Base-by-base conservation (phyloP, 495 filamentous ascomycete genomes). In the Neurospora tetraspora region DNA sequence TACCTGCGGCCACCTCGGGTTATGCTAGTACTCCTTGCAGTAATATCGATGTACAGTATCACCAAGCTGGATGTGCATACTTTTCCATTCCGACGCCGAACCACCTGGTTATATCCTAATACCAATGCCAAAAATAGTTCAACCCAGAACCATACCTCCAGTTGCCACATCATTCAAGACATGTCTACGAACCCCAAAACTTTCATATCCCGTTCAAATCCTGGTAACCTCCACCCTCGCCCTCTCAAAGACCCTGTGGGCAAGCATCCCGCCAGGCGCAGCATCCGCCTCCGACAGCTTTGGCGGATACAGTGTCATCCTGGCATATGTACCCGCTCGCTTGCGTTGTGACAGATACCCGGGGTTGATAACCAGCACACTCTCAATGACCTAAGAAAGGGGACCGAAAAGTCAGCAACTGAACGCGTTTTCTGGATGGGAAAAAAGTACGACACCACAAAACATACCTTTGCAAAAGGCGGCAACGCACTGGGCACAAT, bases 341-440 rank as follows among this genome's bases (percentile, higher is more conserved):
- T 88, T 89, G 72, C 90, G 87, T 77, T 97, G 97, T 31, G 92
- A 94, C n/a, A 96, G 81, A 65, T 88, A 91, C 2, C 94, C 94
- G 0, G 94, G 94, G 82, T 97, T 97, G 79, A 97, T 90, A 8
- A 93, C 90, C 0, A 96, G 81, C 4, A 97, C 93, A 74, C 89
- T 91, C 74, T 97, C 91, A 10, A 97, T 89, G 9, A 96, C 93
- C 92, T 94, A 76, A 36, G 5, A 72, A 12, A 39, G 1, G 8
- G 10, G n/a, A 53, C 3, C 3, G 42, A 16, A 18, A 45, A 37
- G 73, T 79, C 43, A 82, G 75, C 10, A 43, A 39, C 40, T 27
- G 9, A 37, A 14, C 39, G 8, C 31, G 9, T 68, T 34, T 40
- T 20, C 9, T 38, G 7, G 8, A 45, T 6, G 5, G 20, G 20